These are phyloP conservation scores for Tricholoma hemisulphureum DNA, from an alignment of 768 basidiomycete genomes.

Conservation along the genomic window DNA sequence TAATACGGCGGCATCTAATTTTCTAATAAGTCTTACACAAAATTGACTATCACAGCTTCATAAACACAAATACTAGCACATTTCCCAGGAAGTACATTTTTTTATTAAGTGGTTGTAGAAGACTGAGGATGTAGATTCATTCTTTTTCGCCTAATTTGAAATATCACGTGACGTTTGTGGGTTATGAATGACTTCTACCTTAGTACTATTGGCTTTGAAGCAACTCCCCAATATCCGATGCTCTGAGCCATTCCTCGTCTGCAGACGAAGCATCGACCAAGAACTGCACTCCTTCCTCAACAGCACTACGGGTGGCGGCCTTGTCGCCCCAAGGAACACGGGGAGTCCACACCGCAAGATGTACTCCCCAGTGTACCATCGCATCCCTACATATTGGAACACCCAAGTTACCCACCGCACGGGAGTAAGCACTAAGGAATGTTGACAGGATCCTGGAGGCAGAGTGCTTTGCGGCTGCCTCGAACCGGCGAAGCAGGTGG, in stretches of 20 bases:
- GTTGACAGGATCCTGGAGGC: constrained; percentile 37
- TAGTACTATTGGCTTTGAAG: not conserved
- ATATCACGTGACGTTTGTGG: too few species aligned
- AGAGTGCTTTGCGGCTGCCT: constrained; percentile 37
- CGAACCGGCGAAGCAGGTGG: constrained; percentile 46
- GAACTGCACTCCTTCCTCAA: constrained; percentile 48
- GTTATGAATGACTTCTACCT: too few species aligned
- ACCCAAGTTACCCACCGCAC: constrained; percentile 21
- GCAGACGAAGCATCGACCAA: constrained; percentile 33
- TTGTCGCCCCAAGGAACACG: constrained; percentile 49
- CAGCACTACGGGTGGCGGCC: constrained; percentile 46
- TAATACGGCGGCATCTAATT: too few species aligned
- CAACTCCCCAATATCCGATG: not conserved
- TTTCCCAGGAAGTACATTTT: too few species aligned
- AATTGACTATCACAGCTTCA: too few species aligned
- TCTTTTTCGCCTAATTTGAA: too few species aligned
- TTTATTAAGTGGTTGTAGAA: too few species aligned
- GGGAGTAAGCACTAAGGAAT: constrained; percentile 48
- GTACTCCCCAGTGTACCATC: constrained; percentile 51
- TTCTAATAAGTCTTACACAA: too few species aligned
- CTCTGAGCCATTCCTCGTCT: constrained; percentile 2
- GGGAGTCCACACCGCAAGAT: constrained; percentile 52
- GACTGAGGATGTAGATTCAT: too few species aligned
- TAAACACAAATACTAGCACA: too few species aligned
- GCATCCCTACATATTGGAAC: constrained; percentile 35